These are phyloP conservation scores for Taphrina wiesneri DNA, from an alignment of 1,139 yeast genomes.

Conservation along the genomic window DNA sequence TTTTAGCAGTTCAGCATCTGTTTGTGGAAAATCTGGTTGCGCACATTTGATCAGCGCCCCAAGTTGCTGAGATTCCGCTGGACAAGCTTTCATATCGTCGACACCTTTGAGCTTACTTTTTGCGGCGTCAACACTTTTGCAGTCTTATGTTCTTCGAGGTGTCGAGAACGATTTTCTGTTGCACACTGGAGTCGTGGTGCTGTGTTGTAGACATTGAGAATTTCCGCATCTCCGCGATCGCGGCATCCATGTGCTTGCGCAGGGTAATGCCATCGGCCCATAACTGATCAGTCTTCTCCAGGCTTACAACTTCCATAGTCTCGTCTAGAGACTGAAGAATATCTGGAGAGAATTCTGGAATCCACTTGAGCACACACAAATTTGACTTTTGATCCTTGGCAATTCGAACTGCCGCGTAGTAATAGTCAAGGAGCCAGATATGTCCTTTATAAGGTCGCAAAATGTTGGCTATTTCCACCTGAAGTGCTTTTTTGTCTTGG, in stretches of 20 bases:
- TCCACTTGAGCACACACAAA: neutral
- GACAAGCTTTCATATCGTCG: too few species aligned
- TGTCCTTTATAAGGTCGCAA: neutral
- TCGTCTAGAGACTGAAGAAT: neutral
- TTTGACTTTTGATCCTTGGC: neutral
- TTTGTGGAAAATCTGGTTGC: too few species aligned
- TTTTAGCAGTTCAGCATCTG: too few species aligned
- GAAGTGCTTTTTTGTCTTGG: neutral
- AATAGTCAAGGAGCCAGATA: neutral
- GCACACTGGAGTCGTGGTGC: neutral
- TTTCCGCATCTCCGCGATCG: neutral
- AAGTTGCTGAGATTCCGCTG: too few species aligned
- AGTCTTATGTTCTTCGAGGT: too few species aligned
- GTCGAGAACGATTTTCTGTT: neutral
- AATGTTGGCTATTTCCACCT: neutral
- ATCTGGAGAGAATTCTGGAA: neutral
- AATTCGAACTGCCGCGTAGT: neutral
- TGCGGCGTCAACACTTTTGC: too few species aligned
- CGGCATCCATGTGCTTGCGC: neutral
- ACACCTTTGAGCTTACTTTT: too few species aligned
- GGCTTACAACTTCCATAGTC: neutral
- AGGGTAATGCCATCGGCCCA: neutral
- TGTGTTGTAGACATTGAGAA: neutral
- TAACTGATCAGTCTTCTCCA: neutral
- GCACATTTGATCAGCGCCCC: too few species aligned